phyloP scores from a whole-genome alignment of 176 grass and related monocot species.

The Puccinellia tenuiflora region DNA sequence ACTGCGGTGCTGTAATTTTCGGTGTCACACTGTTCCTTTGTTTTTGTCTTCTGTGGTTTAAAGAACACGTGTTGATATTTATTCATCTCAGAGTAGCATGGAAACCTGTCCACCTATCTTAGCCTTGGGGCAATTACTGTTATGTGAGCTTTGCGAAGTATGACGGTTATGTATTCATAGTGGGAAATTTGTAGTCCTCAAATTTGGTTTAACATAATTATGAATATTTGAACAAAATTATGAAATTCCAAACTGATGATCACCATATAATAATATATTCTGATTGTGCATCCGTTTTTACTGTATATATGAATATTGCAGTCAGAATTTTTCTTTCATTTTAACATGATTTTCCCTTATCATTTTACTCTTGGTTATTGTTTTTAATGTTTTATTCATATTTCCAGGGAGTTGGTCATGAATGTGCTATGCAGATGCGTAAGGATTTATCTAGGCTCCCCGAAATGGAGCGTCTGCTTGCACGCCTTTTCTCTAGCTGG shows the following conservation, averaged over 20 bases:
- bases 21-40: background rate
- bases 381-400: slow-evolving; percentile 17
- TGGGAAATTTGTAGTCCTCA: background rate
- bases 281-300: slow-evolving; percentile 3
- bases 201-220: background rate
- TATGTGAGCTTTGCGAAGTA: background rate
- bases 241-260: background rate
- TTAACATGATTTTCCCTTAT: background rate
- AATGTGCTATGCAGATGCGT: slow-evolving; percentile 52
- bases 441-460: slow-evolving; percentile 71
- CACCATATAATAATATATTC: background rate
- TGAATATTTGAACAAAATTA: background rate
- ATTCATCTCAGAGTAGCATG: background rate
- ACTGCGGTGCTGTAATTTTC: background rate
- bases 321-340: background rate
- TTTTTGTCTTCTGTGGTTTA: background rate
- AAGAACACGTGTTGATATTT: background rate
- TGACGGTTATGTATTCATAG: background rate
- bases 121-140: background rate
- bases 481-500: slow-evolving; percentile 80
- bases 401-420: slow-evolving; percentile 62
- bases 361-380: background rate
- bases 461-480: slow-evolving; percentile 90
- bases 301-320: background rate
- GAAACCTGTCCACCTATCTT: background rate